These are phyloP conservation scores for Leishmania guyanensis DNA, from an alignment of 208 protist species.

Conservation along the genomic window DNA sequence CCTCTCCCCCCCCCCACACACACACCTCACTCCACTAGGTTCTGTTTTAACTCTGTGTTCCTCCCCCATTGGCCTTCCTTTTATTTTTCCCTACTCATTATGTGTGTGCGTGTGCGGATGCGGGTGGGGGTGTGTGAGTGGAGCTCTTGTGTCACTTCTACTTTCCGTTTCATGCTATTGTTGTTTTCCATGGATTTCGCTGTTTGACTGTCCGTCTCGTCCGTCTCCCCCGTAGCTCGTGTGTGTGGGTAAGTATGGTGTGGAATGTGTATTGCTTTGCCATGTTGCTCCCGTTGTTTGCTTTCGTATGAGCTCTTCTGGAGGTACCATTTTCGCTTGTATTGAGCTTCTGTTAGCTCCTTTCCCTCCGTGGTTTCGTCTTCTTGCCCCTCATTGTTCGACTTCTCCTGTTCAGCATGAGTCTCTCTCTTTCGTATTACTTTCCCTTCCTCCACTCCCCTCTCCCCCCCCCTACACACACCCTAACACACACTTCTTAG, in stretches of 20 bases:
- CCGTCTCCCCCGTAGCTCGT: background rate
- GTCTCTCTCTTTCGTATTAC: background rate
- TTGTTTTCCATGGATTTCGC: background rate
- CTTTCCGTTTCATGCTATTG: background rate
- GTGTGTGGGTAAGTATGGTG: background rate
- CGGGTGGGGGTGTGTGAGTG: background rate
- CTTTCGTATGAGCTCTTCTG: background rate
- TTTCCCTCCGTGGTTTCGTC: background rate
- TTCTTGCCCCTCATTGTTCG: background rate
- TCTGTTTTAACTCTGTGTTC: conserved; percentile 5
- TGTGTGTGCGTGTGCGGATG: background rate
- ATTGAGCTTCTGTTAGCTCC: background rate
- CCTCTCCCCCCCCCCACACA: background rate
- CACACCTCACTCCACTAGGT: background rate
- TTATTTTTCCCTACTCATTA: background rate
- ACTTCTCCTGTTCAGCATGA: background rate
- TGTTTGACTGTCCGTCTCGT: background rate
- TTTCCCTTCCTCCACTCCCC: background rate
- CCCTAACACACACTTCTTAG: background rate
- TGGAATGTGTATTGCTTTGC: background rate
- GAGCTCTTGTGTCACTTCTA: background rate
- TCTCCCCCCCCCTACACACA: background rate
- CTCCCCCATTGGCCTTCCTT: background rate
- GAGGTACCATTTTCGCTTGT: background rate
- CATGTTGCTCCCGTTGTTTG: background rate